Evolutionary conservation across 108 stramenopile species (phyloP), one percentile per base, ranked within the genome.

Genomic region (Hondaea fermentalgiana): DNA sequence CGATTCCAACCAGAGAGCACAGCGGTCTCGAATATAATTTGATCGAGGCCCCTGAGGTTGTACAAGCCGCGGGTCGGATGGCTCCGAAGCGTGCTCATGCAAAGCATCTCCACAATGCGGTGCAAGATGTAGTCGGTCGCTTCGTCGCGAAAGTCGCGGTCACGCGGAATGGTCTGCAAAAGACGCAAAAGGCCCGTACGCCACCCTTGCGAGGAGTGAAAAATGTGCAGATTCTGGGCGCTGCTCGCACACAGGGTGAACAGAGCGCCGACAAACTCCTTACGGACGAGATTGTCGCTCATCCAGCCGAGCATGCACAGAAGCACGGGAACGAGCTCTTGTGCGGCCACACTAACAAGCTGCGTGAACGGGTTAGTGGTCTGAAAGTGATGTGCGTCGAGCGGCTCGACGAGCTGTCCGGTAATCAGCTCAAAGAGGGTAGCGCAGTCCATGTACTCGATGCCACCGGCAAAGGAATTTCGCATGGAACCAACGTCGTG

Each of bases 291-390:
- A 35, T 83, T 83, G 51, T 83, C 76, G 45, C 49, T 28, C 76
- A 83, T 83, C 76, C 76, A 83, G n/a, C 19, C 45, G 4, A 83
- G 76, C 76, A 83, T 83, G 76, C 76, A 83, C 17, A 83, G 76
- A 6, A 83, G 51, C 19, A 53, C 51, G 12, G 76, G 76, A 8
- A 83, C 51, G 49, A 83, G 51, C 10, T 83, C 76, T 23, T 53
- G 49, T 14, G 49, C 76, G n/a, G 76, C 45, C 1, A 83, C 51
- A 4, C 49, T 83, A 1, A 83, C 25, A 12, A 6, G 6, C 28
- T 83, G 76, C 76, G n/a, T 47, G 5, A 83, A 83, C 6, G 51
- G 10, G 4, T 83, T 83, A 3, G 51, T 53, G 76, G 76, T 83
- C 51, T 83, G 76, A 35, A 53, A 83, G 23, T 23, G 12, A 23